Base-by-base conservation (phyloP, 768 basidiomycete genomes). In the Hericium erinaceus region DNA sequence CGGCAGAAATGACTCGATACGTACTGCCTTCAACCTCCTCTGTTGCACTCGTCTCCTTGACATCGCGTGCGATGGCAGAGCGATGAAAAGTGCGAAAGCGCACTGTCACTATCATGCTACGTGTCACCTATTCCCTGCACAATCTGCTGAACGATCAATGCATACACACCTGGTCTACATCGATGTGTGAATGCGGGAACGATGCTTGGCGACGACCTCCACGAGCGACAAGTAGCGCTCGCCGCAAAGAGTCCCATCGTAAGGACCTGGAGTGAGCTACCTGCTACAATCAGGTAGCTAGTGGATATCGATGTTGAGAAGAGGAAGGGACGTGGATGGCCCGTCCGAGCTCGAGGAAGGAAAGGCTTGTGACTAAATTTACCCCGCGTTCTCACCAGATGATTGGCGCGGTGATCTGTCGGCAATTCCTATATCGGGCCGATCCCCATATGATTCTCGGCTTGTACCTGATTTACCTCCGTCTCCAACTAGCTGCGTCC, bases 11-110 rank as follows among this genome's bases (percentile, higher is more conserved):
- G 26, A 33, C 54, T 46, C 20, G 28, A 15, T 39, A 59, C 60
- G 20, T 49, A 61, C 60, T 53, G 15, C 58, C 50, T 18, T 62
- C 59, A 39, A 53, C 56, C 52, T 52, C 56, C 5, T 20, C 44
- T 13, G 50, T 54, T 26, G 51, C 50, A 15, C 49, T 44, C 10
- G 24, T 12, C 37, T 20, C 39, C 22, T 20, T 59, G 33, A 33
- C 60, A 16, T 56, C 40, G 41, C 41, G 52, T 28, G 46, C 52
- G 20, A 12, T 46, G 44, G 55, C 50, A 38, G 59, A 61, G 24
- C 49, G 51, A 57, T 61, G 52, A n/a, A 59, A 28, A 24, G 49
- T 4, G 28, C 61, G 61, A 33, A 55, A 24, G 26, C 33, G 33
- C 33, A 33, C 33, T 33, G 33, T 33, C 33, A 33, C 33, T 33